phyloP scores from a whole-genome alignment of 441 rosid genomes.

The Lepidium campestre region DNA sequence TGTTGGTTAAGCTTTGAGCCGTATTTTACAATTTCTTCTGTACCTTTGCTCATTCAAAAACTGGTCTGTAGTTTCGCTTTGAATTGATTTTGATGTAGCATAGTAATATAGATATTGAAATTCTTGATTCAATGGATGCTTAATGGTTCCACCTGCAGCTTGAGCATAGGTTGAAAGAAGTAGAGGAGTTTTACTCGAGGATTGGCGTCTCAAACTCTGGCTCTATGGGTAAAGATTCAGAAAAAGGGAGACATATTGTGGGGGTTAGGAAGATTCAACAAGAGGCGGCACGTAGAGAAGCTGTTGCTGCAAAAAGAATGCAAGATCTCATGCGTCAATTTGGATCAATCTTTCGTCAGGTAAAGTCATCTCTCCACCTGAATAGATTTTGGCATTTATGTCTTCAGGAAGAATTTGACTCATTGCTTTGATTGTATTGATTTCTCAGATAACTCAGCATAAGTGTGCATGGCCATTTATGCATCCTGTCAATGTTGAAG shows the following conservation, averaged over 20 bases:
- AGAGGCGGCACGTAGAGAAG: constrained; percentile 67
- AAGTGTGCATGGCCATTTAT: constrained; percentile 87
- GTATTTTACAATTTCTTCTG: background rate
- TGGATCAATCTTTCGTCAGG: constrained; percentile 71
- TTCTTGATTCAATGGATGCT: background rate
- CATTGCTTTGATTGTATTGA: background rate
- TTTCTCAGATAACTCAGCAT: constrained; percentile 70
- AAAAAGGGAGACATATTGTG: constrained; percentile 52
- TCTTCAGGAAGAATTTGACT: background rate
- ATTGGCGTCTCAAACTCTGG: constrained; percentile 40
- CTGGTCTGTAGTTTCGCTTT: background rate
- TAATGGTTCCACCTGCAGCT: constrained; percentile 39
- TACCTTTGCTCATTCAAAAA: background rate
- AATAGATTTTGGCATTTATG: background rate
- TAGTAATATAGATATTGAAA: background rate
- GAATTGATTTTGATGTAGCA: background rate
- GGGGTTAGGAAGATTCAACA: constrained; percentile 70
- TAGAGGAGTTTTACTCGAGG: constrained; percentile 60
- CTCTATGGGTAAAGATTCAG: constrained; percentile 48
- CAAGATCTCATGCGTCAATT: constrained; percentile 90
- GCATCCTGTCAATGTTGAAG: constrained; percentile 90
- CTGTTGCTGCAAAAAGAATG: constrained; percentile 87
- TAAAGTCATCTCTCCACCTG: background rate
- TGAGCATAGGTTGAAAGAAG: constrained; percentile 68
- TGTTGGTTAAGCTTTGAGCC: background rate